Evolutionary conservation across 768 basidiomycete genomes (phyloP).

Genomic region (Hericium erinaceus): DNA sequence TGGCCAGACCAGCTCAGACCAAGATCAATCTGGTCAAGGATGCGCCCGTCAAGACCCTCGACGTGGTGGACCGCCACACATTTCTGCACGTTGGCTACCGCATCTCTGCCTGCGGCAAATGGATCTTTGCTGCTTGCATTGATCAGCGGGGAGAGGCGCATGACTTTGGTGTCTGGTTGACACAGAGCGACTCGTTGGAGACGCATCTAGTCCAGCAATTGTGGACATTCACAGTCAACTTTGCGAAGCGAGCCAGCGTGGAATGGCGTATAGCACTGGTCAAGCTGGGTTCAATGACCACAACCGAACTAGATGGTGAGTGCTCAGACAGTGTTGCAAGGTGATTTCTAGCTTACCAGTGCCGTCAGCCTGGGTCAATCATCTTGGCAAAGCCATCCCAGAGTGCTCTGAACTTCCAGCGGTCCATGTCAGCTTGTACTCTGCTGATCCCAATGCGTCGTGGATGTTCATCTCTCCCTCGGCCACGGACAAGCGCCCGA

Average conservation of each 20-base stretch:
- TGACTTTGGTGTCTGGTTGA: conserved; percentile 58
- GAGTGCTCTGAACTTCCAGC: conserved; percentile 34
- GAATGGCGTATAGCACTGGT: conserved; percentile 77
- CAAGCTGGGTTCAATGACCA: conserved; percentile 53
- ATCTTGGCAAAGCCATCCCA: conserved; percentile 34
- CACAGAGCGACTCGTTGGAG: conserved; percentile 40
- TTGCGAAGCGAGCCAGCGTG: conserved; percentile 55
- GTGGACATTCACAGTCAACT: conserved; percentile 60
- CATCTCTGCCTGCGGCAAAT: conserved; percentile 57
- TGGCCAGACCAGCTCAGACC: conserved; percentile 37
- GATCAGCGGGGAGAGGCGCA: conserved; percentile 76
- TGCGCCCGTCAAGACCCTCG: conserved; percentile 32
- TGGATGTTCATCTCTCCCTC: conserved; percentile 45
- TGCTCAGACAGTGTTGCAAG: conserved; percentile 4
- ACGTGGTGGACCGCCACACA: conserved; percentile 47
- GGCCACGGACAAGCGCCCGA: conserved; percentile 12
- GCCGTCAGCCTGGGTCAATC: conserved; percentile 57
- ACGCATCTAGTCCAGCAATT: conserved; percentile 46
- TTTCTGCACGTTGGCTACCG: conserved; percentile 73
- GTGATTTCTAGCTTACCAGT: background rate
- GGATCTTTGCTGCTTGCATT: conserved; percentile 66
- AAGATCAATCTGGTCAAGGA: conserved; percentile 30
- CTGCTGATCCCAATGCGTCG: conserved; percentile 47
- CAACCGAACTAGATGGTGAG: conserved; percentile 59
- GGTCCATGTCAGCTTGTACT: conserved; percentile 51